phyloP scores from a whole-genome alignment of 139 green algal genomes.

The Chlamydomonas sphaeroides region DNA sequence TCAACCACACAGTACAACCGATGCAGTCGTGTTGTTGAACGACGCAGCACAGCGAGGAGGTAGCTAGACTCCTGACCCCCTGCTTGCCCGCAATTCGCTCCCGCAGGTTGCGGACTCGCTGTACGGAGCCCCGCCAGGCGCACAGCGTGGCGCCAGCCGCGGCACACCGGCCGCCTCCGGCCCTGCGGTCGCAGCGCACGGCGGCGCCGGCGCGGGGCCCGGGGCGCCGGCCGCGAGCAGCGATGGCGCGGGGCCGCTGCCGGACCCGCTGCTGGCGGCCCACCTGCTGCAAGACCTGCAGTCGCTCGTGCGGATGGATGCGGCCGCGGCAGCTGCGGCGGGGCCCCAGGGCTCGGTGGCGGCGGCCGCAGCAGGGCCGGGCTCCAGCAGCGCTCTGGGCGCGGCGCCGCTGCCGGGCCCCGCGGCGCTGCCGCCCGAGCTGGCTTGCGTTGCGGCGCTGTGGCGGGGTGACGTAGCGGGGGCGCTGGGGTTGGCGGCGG shows the following conservation, averaged over 20 bases:
- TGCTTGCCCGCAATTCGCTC: no score
- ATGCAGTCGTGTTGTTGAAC: no score
- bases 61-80: no score
- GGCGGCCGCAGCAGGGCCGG: neutral
- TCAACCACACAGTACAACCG: no score
- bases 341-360: no score
- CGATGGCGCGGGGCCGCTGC: no score
- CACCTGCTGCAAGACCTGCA: conserved; percentile 3
- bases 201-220: neutral
- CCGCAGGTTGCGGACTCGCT: no score
- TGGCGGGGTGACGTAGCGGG: conserved; percentile 28
- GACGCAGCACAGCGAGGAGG: no score
- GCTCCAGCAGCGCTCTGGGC: neutral
- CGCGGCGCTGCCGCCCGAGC: conserved; percentile 4
- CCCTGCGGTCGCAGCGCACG: neutral
- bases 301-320: neutral
- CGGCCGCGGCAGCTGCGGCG: neutral
- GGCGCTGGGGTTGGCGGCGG: conserved; percentile 14
- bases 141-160: no score
- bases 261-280: neutral
- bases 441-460: conserved; percentile 12
- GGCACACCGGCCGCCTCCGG: neutral
- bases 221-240: no score
- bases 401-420: neutral
- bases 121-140: no score